Evolutionary conservation across 2,329 filamentous ascomycete species (phyloP).

Genomic region (Coniochaeta sp.): DNA sequence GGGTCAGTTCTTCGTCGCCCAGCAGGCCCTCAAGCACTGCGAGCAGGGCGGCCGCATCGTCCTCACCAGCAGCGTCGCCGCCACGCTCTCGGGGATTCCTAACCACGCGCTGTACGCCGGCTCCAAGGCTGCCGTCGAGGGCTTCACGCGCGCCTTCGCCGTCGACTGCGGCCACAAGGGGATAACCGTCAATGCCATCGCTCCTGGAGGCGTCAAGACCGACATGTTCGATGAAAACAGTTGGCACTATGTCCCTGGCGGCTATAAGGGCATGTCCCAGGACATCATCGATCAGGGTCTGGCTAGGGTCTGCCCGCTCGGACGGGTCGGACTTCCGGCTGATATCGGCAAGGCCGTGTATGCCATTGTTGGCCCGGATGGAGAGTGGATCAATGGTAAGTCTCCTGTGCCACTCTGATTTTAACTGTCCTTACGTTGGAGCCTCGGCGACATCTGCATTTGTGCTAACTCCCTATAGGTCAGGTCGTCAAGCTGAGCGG

Average conservation of each 20-base stretch:
- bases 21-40: conserved; percentile 66
- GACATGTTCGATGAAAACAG: conserved; percentile 71
- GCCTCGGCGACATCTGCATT: no score
- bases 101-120: conserved; percentile 68
- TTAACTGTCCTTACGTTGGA: no score
- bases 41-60: conserved; percentile 64
- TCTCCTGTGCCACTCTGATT: conserved; percentile 6
- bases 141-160: conserved; percentile 64
- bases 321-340: conserved; percentile 48
- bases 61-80: conserved; percentile 64
- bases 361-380: conserved; percentile 48
- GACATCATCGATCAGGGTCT: conserved; percentile 49
- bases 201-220: conserved; percentile 65
- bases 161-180: conserved; percentile 62
- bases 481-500: conserved; percentile 32
- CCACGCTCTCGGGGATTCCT: conserved; percentile 58
- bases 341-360: conserved; percentile 54
- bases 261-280: conserved; percentile 41
- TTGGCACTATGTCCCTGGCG: conserved; percentile 57
- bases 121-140: conserved; percentile 66
- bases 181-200: conserved; percentile 67
- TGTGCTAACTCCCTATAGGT: conserved; percentile 14
- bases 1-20: conserved; percentile 72
- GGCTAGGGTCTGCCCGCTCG: conserved; percentile 50
- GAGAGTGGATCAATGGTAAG: conserved; percentile 60